A percentile compares a stretch with the other conserved stretches of the same genome.
These are phyloP conservation scores for Dioscorea dumetorum DNA, from an alignment of 106 monocot genomes.

Conservation along the genomic window DNA sequence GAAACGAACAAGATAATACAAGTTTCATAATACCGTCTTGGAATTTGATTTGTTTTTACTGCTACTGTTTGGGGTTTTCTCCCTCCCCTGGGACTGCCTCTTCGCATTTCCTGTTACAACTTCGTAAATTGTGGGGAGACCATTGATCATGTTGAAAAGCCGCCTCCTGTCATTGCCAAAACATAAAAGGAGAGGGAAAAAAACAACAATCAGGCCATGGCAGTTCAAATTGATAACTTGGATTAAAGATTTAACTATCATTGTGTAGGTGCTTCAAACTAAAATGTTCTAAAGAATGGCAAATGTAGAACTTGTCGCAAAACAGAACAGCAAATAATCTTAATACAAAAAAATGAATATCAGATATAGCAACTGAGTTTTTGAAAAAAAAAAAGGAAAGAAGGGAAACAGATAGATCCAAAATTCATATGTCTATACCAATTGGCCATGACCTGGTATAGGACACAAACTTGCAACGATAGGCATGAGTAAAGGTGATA, in stretches of 20 bases:
- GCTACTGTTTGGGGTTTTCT: constrained; percentile 57
- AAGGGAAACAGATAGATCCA: too few relatives aligned
- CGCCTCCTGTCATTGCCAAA: constrained; percentile 36
- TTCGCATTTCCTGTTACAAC: constrained; percentile 55
- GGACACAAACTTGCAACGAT: too few relatives aligned
- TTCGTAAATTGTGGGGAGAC: constrained; percentile 74
- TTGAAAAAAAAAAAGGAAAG: too few relatives aligned
- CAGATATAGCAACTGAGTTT: too few relatives aligned
- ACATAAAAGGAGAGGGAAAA: background rate
- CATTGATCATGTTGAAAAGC: constrained; percentile 71
- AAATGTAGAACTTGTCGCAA: too few relatives aligned
- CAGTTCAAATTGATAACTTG: background rate
- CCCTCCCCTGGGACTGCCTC: constrained; percentile 65
- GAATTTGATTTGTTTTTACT: constrained; percentile 65
- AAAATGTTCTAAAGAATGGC: too few relatives aligned
- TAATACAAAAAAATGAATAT: too few relatives aligned
- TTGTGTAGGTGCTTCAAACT: background rate
- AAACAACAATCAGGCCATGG: background rate
- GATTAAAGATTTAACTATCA: background rate
- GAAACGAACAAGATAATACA: background rate
- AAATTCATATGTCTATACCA: too few relatives aligned
- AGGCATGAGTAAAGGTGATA: too few relatives aligned
- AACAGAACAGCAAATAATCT: too few relatives aligned
- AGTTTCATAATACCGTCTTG: constrained; percentile 25
- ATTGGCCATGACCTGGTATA: too few relatives aligned